Evolutionary conservation across 441 rosid genomes (phyloP).

Genomic region (Metrosideros polymorpha): DNA sequence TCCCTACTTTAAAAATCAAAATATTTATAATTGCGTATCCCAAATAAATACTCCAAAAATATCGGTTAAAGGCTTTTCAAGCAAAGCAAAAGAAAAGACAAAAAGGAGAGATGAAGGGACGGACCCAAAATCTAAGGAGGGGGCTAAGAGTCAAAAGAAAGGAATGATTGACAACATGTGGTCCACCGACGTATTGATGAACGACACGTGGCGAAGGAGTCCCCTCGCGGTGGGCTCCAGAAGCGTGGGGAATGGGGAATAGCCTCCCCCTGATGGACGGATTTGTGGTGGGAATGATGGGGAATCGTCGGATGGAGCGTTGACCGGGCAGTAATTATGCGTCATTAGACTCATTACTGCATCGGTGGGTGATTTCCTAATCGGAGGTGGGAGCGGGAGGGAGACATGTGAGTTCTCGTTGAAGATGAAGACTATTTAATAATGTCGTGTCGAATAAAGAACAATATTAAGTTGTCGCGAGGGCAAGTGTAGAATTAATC

Average conservation of each 20-base stretch:
- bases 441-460: neutral
- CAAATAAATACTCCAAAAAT: neutral
- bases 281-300: neutral
- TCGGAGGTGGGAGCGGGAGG: neutral
- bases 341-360: neutral
- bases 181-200: slow-evolving; percentile 12
- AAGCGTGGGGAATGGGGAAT: neutral
- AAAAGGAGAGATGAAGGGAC: neutral
- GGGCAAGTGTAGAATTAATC: neutral
- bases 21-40: neutral
- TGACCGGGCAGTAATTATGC: neutral
- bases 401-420: neutral
- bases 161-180: slow-evolving; percentile 4
- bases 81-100: neutral
- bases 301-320: neutral
- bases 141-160: neutral
- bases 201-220: slow-evolving; percentile 1
- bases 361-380: neutral
- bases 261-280: neutral
- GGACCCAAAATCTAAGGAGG: neutral
- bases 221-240: neutral
- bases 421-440: neutral
- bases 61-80: neutral
- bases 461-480: neutral
- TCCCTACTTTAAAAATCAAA: neutral